Evolutionary conservation across 2,329 filamentous ascomycete genomes (phyloP).

Genomic region (Talaromyces verruculosus): DNA sequence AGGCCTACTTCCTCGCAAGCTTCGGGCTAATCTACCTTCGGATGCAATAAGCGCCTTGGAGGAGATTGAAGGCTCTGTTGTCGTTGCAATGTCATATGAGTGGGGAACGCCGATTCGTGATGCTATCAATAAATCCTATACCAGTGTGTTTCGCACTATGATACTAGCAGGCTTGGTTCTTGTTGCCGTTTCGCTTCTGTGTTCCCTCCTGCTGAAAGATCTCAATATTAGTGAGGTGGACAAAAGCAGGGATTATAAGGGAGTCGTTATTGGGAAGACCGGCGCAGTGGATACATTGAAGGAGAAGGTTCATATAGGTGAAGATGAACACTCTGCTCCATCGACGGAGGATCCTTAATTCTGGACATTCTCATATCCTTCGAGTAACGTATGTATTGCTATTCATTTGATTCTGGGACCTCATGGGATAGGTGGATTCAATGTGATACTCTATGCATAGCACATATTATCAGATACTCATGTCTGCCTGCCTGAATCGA

Average conservation of each 20-base stretch:
- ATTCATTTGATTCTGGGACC: not conserved
- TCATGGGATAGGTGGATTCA: not conserved
- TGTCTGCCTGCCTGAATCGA: no score
- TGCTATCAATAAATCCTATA: slow-evolving; percentile 15
- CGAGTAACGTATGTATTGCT: not conserved
- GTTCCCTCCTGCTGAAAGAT: slow-evolving; percentile 10
- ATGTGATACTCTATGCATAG: not conserved
- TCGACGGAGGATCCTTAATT: not conserved
- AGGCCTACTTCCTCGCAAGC: slow-evolving; percentile 17
- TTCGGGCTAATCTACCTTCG: slow-evolving; percentile 5
- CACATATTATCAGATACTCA: not conserved
- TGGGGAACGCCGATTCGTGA: slow-evolving; percentile 16
- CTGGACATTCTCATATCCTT: not conserved
- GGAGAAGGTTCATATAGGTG: slow-evolving; percentile 7
- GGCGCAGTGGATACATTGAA: slow-evolving; percentile 13
- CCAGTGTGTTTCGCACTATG: slow-evolving; percentile 14
- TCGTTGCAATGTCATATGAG: slow-evolving; percentile 6
- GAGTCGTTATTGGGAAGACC: slow-evolving; percentile 15
- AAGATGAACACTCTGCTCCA: not conserved
- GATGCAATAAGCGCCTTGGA: not conserved
- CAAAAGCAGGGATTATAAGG: slow-evolving; percentile 12
- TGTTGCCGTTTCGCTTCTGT: not conserved
- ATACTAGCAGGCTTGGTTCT: slow-evolving; percentile 13
- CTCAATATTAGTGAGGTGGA: slow-evolving; percentile 12
- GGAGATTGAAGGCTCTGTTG: slow-evolving; percentile 14